phyloP scores from a whole-genome alignment of 306 rosid species.

The Quercus cerris region DNA sequence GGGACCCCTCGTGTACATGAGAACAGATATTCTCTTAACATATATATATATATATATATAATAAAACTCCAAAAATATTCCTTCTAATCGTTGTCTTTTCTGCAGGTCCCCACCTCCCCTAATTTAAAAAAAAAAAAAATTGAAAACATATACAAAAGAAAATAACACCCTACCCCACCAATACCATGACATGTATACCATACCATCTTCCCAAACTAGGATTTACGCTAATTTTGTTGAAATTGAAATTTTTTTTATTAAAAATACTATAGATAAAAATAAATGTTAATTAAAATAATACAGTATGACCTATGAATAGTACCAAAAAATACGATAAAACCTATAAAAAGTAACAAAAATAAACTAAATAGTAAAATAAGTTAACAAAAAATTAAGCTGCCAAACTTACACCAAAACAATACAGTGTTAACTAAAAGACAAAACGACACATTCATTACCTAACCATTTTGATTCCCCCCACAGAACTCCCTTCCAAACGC shows the following conservation, averaged over 20 bases:
- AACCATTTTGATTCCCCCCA: constrained; percentile 62
- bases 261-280: accelerated
- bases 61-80: constrained; percentile 54
- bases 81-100: constrained; percentile 57
- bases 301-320: accelerated
- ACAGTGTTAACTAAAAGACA: constrained; percentile 39
- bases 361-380: too few species aligned
- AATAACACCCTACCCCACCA: constrained; percentile 17
- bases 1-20: background rate
- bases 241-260: accelerated
- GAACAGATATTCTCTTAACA: constrained; percentile 12
- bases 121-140: constrained; percentile 7
- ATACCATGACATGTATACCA: too few species aligned
- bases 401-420: background rate
- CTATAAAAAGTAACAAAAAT: accelerated
- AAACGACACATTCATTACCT: constrained; percentile 67
- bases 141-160: constrained; percentile 16
- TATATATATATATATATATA: constrained; percentile 31
- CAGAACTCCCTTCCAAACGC: constrained; percentile 70
- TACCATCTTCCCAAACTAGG: background rate
- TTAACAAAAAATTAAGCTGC: too few species aligned
- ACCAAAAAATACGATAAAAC: accelerated
- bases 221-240: accelerated
- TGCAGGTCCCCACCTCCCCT: constrained; percentile 32
- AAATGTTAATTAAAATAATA: too few species aligned